phyloP scores from a whole-genome alignment of 1,284 basidiomycete genomes.

The Ganoderma lucidum region DNA sequence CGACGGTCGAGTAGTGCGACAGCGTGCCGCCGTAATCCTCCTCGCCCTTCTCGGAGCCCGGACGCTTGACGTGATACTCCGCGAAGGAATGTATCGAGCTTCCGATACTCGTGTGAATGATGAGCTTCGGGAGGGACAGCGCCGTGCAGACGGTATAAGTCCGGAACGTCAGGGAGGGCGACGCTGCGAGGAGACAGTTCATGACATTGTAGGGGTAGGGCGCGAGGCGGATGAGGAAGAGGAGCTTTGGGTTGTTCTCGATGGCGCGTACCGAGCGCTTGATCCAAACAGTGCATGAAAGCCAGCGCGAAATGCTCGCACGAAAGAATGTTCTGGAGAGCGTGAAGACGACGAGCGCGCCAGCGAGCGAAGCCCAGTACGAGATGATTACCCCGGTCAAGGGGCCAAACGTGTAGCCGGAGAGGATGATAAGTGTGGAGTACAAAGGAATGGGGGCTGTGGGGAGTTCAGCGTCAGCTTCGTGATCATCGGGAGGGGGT shows the following conservation, averaged over 20 bases:
- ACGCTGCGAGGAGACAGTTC: conserved; percentile 89
- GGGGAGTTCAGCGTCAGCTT: conserved; percentile 28
- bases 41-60: conserved; percentile 38
- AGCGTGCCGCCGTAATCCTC: conserved; percentile 56
- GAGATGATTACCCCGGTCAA: conserved; percentile 84
- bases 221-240: conserved; percentile 87
- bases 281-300: conserved; percentile 69
- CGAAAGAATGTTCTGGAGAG: conserved; percentile 79
- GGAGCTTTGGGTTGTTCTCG: conserved; percentile 83
- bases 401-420: conserved; percentile 87
- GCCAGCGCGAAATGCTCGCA: conserved; percentile 73
- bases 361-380: conserved; percentile 83
- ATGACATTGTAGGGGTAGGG: conserved; percentile 90
- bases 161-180: conserved; percentile 80
- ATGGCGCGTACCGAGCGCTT: conserved; percentile 86
- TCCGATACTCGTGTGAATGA: conserved; percentile 86
- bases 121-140: conserved; percentile 84
- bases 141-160: conserved; percentile 86
- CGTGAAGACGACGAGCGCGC: conserved; percentile 82
- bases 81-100: conserved; percentile 86
- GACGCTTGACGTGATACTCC: conserved; percentile 58
- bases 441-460: conserved; percentile 85
- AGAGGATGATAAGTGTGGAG: conserved; percentile 87
- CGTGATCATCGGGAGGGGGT: background rate
- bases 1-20: conserved; percentile 70